Conservation (phyloP, 2,329 filamentous ascomycete genomes). For the Ascochyta rabiei region DNA sequence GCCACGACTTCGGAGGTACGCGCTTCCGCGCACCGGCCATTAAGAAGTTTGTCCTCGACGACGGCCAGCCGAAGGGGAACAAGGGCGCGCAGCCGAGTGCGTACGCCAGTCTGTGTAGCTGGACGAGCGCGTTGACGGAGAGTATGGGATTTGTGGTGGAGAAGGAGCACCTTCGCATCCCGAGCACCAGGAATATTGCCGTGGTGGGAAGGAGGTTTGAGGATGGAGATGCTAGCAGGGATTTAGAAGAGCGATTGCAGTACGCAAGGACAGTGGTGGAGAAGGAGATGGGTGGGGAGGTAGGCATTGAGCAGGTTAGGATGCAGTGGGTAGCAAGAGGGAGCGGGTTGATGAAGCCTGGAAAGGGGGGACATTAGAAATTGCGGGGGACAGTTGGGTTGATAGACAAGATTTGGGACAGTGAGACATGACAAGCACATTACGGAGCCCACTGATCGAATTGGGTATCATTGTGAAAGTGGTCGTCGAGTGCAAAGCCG, state of each 20-base stretch:
- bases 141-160: slow-evolving; percentile 79
- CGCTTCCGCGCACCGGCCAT: slow-evolving; percentile 66
- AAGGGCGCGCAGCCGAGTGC: slow-evolving; percentile 62
- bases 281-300: slow-evolving; percentile 52
- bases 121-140: slow-evolving; percentile 71
- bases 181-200: slow-evolving; percentile 85
- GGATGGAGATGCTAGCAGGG: slow-evolving; percentile 55
- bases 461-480: slow-evolving; percentile 47
- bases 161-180: slow-evolving; percentile 86
- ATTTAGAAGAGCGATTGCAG: slow-evolving; percentile 63
- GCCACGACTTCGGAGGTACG: slow-evolving; percentile 79
- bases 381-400: neutral
- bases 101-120: slow-evolving; percentile 83
- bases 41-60: slow-evolving; percentile 24
- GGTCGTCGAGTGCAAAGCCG: slow-evolving; percentile 32
- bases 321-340: slow-evolving; percentile 60
- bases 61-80: slow-evolving; percentile 33
- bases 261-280: slow-evolving; percentile 68
- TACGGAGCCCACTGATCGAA: slow-evolving; percentile 34
- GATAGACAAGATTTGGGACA: neutral
- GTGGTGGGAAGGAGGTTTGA: slow-evolving; percentile 68
- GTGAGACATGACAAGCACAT: neutral
- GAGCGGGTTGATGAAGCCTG: slow-evolving; percentile 52
- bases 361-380: slow-evolving; percentile 50
- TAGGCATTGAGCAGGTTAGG: slow-evolving; percentile 51